Percentiles rank a stretch among this genome's conserved stretches.
phyloP scores from a whole-genome alignment of 192 early-diverging fungal species.

The Entomortierella lignicola region DNA sequence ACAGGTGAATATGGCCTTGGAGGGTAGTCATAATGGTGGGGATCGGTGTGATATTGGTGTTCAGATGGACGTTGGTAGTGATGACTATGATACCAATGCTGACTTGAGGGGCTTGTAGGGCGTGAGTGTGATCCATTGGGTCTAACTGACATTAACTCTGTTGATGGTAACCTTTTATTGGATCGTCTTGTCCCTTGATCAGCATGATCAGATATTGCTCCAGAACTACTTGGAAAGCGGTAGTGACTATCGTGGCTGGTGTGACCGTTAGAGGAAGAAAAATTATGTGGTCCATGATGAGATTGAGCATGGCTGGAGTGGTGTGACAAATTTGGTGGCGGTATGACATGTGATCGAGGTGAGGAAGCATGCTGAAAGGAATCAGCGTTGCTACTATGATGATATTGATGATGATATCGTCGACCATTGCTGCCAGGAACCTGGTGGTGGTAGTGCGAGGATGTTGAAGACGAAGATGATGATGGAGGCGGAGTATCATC shows the following conservation, averaged over 20 bases:
- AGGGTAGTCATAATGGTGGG: slow-evolving; percentile 2
- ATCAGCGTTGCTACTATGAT: slow-evolving; percentile 8
- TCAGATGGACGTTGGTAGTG: background rate
- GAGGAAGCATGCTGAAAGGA: slow-evolving; percentile 10
- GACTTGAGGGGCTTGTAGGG: background rate
- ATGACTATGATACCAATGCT: background rate
- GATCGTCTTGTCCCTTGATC: slow-evolving; percentile 12
- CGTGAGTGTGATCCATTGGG: slow-evolving; percentile 15
- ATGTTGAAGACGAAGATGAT: slow-evolving; percentile 24
- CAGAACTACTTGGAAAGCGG: background rate
- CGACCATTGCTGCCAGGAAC: slow-evolving; percentile 25
- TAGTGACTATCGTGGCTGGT: slow-evolving; percentile 5
- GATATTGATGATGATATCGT: slow-evolving; percentile 19
- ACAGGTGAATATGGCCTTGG: background rate
- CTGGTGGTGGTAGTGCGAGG: slow-evolving; percentile 16
- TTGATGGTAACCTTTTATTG: slow-evolving; percentile 25
- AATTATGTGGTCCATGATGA: background rate
- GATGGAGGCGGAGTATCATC: slow-evolving; percentile 48
- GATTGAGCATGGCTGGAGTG: slow-evolving; percentile 3
- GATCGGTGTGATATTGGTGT: slow-evolving; percentile 18
- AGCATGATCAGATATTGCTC: background rate
- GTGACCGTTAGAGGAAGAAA: background rate
- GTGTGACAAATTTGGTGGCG: slow-evolving; percentile 18
- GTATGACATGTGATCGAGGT: slow-evolving; percentile 29
- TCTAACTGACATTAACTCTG: slow-evolving; percentile 1